These are phyloP conservation scores for Simplicillium aogashimaense DNA, from an alignment of 2,329 filamentous ascomycete genomes.

Conservation along the genomic window DNA sequence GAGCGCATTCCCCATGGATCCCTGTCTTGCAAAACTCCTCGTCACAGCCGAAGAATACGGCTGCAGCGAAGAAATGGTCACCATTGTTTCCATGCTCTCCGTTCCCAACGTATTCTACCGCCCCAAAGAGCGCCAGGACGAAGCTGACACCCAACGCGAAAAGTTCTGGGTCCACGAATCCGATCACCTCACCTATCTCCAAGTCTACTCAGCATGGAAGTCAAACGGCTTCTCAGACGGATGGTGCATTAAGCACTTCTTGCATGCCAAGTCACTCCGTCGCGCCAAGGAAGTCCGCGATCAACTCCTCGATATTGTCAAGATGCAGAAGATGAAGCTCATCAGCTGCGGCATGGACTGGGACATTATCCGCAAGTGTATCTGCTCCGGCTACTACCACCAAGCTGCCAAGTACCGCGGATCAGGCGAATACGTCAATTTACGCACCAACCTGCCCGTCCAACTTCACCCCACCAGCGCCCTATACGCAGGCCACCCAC, in stretches of 20 bases:
- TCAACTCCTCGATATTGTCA: conserved; percentile 90
- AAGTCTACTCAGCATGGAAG: conserved; percentile 95
- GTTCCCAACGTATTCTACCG: conserved; percentile 96
- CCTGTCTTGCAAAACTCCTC: conserved; percentile 84
- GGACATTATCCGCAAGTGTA: conserved; percentile 91
- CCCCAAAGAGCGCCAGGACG: conserved; percentile 91
- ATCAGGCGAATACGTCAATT: conserved; percentile 93
- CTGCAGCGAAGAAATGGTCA: conserved; percentile 96
- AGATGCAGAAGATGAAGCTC: conserved; percentile 81
- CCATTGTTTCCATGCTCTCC: conserved; percentile 95
- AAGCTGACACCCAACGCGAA: conserved; percentile 88
- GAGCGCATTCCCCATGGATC: conserved; percentile 98
- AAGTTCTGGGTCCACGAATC: conserved; percentile 99
- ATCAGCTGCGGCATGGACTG: conserved; percentile 90
- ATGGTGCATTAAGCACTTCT: conserved; percentile 89
- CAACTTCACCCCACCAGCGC: conserved; percentile 91
- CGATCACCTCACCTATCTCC: conserved; percentile 88
- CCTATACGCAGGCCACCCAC: conserved; percentile 88
- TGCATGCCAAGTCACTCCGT: conserved; percentile 89
- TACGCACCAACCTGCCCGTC: conserved; percentile 87
- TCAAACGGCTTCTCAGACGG: conserved; percentile 79
- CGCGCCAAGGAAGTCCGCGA: conserved; percentile 90
- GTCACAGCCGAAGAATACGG: conserved; percentile 85
- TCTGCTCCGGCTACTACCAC: conserved; percentile 96
- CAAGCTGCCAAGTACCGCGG: conserved; percentile 95